A percentile compares a stretch with the other conserved stretches of the same genome.
These are phyloP conservation scores for Physcomitrellopsis africana DNA, from an alignment of 225 moss, liverwort and hornwort species.

Conservation along the genomic window DNA sequence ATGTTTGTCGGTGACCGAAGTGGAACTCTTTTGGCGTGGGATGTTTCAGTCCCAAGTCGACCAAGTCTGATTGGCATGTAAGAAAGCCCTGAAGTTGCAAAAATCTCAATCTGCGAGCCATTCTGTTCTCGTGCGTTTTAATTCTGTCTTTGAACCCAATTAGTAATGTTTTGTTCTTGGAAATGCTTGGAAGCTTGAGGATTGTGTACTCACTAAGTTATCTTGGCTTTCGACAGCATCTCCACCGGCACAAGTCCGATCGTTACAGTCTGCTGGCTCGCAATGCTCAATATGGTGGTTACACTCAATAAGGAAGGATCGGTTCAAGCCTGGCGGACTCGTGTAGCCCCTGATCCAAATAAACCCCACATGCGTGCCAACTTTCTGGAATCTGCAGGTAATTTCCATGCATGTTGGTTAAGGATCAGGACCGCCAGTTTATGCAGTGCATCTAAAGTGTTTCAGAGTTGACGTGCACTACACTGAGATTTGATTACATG, in stretches of 20 bases:
- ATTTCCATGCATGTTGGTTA: slow-evolving; percentile 18
- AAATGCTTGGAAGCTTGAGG: slow-evolving; percentile 12
- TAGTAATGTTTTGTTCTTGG: no score
- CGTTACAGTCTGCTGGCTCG: slow-evolving; percentile 89
- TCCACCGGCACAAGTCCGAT: slow-evolving; percentile 83
- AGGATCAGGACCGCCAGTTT: neutral
- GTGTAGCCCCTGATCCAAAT: slow-evolving; percentile 78
- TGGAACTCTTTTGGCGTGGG: slow-evolving; percentile 79
- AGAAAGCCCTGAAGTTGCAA: slow-evolving; percentile 22
- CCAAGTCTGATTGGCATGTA: slow-evolving; percentile 82
- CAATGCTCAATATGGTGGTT: slow-evolving; percentile 86
- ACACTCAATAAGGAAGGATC: slow-evolving; percentile 94
- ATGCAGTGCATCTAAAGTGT: neutral
- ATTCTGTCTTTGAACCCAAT: neutral
- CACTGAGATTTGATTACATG: slow-evolving; percentile 3
- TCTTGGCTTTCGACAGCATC: slow-evolving; percentile 59
- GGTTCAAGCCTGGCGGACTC: slow-evolving; percentile 89
- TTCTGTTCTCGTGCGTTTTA: neutral
- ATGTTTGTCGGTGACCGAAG: slow-evolving; percentile 74
- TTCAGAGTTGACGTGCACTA: neutral
- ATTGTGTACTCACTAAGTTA: slow-evolving; percentile 18
- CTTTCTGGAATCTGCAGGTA: slow-evolving; percentile 94
- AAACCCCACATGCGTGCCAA: slow-evolving; percentile 86
- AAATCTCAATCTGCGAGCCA: neutral
- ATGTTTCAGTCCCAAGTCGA: slow-evolving; percentile 73